A percentile compares a stretch with the other conserved stretches of the same genome.
Conservation (phyloP, 202 grass and related monocot genomes). For the Schoenoplectus triqueter region DNA sequence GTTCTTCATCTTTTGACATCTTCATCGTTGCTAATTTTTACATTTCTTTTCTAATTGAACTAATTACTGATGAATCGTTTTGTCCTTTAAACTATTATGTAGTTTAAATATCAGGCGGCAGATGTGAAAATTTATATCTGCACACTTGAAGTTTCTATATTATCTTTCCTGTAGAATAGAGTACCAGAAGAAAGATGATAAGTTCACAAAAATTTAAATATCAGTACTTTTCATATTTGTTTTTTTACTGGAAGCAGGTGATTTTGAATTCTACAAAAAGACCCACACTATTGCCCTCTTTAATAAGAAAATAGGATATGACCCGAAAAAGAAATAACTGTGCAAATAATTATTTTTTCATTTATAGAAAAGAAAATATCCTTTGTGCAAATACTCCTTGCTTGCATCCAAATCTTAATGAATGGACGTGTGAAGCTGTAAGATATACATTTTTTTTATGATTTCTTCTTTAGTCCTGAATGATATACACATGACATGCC, state of each 20-base stretch:
- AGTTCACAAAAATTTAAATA: conserved; percentile 43
- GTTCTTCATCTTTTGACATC: too few species aligned
- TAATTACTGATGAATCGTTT: neutral
- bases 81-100: neutral
- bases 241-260: neutral
- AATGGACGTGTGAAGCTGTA: neutral
- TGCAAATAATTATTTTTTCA: conserved; percentile 8
- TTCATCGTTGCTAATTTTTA: neutral
- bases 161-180: neutral
- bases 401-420: conserved; percentile 17
- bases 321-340: neutral
- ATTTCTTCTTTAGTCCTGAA: conserved; percentile 20
- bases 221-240: conserved; percentile 58
- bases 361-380: conserved; percentile 6
- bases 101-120: neutral
- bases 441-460: conserved; percentile 4
- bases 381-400: conserved; percentile 7
- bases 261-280: neutral
- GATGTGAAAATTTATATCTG: neutral
- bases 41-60: neutral
- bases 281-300: neutral
- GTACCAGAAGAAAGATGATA: conserved; percentile 39
- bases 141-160: neutral
- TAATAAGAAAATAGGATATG: neutral
- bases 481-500: conserved; percentile 16